A percentile compares a stretch with the other conserved stretches of the same genome.
Conservation (phyloP, 1,284 basidiomycete genomes). For the Salmacisia buchloeana region DNA sequence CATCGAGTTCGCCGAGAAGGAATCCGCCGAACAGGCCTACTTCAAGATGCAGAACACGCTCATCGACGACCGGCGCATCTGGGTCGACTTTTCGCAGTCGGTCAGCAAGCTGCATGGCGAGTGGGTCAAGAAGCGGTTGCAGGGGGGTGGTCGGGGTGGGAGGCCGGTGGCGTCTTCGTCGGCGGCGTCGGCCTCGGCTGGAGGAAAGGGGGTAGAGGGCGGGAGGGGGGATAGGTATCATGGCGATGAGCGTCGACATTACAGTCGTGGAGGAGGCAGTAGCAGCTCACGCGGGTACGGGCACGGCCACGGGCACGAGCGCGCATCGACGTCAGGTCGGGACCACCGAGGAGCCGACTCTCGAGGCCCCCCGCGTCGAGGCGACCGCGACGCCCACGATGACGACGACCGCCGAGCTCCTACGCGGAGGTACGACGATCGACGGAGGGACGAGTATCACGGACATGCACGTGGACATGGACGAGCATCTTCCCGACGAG, state of each 20-base stretch:
- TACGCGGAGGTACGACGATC: neutral
- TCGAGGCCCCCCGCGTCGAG: too few species aligned
- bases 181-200: too few species aligned
- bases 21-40: constrained; percentile 87
- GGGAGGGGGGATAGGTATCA: too few species aligned
- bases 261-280: too few species aligned
- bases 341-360: too few species aligned
- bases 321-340: too few species aligned
- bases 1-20: constrained; percentile 90
- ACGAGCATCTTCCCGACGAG: neutral
- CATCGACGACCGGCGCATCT: constrained; percentile 96
- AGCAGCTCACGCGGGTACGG: too few species aligned
- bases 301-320: too few species aligned
- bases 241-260: too few species aligned
- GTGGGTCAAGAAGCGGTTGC: constrained; percentile 46
- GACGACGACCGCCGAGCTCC: neutral
- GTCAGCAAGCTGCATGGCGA: constrained; percentile 62
- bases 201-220: too few species aligned
- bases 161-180: too few species aligned
- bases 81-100: constrained; percentile 84
- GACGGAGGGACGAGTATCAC: neutral
- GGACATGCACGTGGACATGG: neutral
- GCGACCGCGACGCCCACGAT: too few species aligned
- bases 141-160: constrained; percentile 30
- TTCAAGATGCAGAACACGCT: constrained; percentile 99